Base-by-base conservation (phyloP, 2,329 filamentous ascomycete genomes). In the Bipolaris oryzae region DNA sequence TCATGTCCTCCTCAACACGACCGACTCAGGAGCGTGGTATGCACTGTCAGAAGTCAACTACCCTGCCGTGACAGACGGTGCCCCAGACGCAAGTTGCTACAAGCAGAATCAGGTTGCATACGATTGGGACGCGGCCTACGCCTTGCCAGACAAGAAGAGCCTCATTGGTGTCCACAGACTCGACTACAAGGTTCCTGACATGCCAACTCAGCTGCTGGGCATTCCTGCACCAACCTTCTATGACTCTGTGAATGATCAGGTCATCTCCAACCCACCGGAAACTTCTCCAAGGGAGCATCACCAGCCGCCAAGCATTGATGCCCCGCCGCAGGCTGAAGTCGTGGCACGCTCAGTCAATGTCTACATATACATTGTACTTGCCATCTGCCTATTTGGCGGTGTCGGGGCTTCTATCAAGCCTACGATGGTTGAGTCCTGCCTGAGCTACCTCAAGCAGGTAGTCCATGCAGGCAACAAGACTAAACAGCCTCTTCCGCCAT, bases 1-100 rank as follows among this genome's bases (percentile, higher is more conserved):
- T 42, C 74, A 76, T 55, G 75, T 97, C 0, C 96, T 95, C 70
- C 83, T 98, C 57, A 96, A 97, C 73, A 89, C 89, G 64, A 97
- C 93, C 1, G 86, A 90, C 53, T 81, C 82, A n/a, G 94, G 93
- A 28, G 90, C 90, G 58, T 98, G 94, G 92, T 99, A 94, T 75
- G 95, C 93, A 31, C 84, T 98, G 77, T 97, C 94, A 1, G 94
- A 96, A 55, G 84, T 82, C 38, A 87, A 87, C 7, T 98, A 97
- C 67, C 95, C 95, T 3, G 83, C 94, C 9, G 91, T 96, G 25
- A 89, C 93, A 20, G 86, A 91, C 50, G 88, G 83, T 38, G 87
- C 86, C 4, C 78, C 81, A 21, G 77, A 79, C 60, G 86, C 87
- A 7, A 76, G 81, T 50, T 86, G 82, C 69, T 86, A 87, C 62